Evolutionary conservation across 2,329 filamentous ascomycete species (phyloP), one percentile per base, ranked within the genome.

Genomic region (Colletotrichum magnum): DNA sequence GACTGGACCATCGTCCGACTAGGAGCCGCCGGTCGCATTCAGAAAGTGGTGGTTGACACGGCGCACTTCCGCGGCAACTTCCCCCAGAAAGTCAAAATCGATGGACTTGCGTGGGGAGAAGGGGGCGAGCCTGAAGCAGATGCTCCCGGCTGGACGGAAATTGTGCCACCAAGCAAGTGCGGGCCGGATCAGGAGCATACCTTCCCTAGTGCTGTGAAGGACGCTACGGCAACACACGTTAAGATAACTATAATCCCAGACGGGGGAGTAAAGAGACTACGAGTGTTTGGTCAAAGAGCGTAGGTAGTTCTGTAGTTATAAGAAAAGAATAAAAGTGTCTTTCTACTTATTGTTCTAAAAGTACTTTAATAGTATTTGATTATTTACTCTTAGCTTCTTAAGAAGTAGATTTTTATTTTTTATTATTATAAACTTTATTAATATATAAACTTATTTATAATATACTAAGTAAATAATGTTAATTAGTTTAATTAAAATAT

Each of bases 161-260:
- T 94, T 24, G 83, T 94, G 70, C 82, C 84, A 66, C 87, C 91
- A 15, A 90, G 88, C 82, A 92, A 90, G 80, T 92, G 90, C 68
- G 90, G 90, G 2, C 90, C 93, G 18, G 93, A 95, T 77, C 84
- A 85, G 74, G 92, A 94, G 82, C 92, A 94, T 77, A 86, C 88
- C 71, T 93, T 92, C 77, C 82, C 81, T 39, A 87, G 83, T 62
- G 75, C 85, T 66, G 83, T 89, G 18, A 83, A 86, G 73, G 88
- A 89, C 45, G 86, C 84, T 77, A 82, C 85, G 2, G 93, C 94
- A 76, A 94, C 92, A 13, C 94, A 96, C 81, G 90, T 95, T 24
- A 98, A 97, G 87, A 85, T 98, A 78, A 93, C 94, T 41, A 96
- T 98, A 78, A 94, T 97, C 74, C 95, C 95, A 0, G 95, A 98